Conservation (phyloP, 1,139 yeast genomes). For the Oligophagozyma castellii region DNA sequence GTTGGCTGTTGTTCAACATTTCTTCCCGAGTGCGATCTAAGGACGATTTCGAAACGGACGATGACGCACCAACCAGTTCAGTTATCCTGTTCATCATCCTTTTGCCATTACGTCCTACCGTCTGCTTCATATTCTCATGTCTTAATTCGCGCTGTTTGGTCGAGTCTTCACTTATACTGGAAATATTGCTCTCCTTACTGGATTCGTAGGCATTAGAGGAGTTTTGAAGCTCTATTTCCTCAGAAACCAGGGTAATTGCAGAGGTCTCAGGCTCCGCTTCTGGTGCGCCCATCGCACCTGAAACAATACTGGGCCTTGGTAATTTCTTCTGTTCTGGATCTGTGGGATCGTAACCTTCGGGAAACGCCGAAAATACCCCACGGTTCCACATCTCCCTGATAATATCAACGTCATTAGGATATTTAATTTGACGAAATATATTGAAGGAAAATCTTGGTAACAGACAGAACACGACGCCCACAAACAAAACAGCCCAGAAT, state of each 20-base stretch:
- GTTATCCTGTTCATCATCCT: too few relatives aligned
- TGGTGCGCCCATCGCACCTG: conserved; percentile 1
- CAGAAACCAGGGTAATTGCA: conserved; percentile 14
- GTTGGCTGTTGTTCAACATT: conserved; percentile 25
- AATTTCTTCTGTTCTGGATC: conserved; percentile 33
- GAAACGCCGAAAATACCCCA: conserved; percentile 47
- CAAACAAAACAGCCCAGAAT: conserved; percentile 72
- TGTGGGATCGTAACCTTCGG: conserved; percentile 51
- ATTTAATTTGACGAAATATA: conserved; percentile 42
- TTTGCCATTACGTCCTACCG: conserved; percentile 1
- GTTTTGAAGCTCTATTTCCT: conserved; percentile 13
- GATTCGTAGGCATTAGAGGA: neutral
- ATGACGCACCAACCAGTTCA: conserved; percentile 1
- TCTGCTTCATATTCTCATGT: conserved; percentile 12
- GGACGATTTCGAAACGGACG: conserved; percentile 17
- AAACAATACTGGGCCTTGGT: conserved; percentile 1
- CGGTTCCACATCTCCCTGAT: conserved; percentile 59
- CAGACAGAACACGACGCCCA: conserved; percentile 61
- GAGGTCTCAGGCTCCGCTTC: conserved; percentile 3
- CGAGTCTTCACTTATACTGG: conserved; percentile 19
- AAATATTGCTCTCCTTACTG: neutral
- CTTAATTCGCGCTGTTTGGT: conserved; percentile 25
- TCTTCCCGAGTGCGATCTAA: conserved; percentile 26
- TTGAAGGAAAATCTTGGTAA: conserved; percentile 66
- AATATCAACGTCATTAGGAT: conserved; percentile 74